These are phyloP conservation scores for Bipolaris victoriae DNA, from an alignment of 2,329 filamentous ascomycete genomes.

Conservation along the genomic window DNA sequence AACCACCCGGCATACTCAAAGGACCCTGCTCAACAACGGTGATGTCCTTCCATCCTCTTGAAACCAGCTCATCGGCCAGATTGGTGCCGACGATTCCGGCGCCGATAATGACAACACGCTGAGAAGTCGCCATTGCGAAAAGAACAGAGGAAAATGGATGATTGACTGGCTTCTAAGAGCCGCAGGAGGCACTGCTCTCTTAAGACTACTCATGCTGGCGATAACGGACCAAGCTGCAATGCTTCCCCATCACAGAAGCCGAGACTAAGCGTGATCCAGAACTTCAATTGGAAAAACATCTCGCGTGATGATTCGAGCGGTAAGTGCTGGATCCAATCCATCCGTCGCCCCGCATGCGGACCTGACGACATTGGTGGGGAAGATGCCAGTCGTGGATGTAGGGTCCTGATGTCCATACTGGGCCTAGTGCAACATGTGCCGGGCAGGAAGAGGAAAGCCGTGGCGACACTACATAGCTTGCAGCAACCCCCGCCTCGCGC, in stretches of 20 bases:
- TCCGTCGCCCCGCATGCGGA: conserved; percentile 31
- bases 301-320: conserved; percentile 23
- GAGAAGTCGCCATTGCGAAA: conserved; percentile 33
- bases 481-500: conserved; percentile 35
- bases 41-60: conserved; percentile 67
- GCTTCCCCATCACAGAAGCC: conserved; percentile 22
- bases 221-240: conserved; percentile 30
- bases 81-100: conserved; percentile 70
- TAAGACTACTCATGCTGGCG: conserved; percentile 24
- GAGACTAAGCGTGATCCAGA: conserved; percentile 33
- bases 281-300: conserved; percentile 31
- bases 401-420: conserved; percentile 36
- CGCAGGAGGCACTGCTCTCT: conserved; percentile 15
- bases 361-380: conserved; percentile 38
- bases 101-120: conserved; percentile 56
- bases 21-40: conserved; percentile 70
- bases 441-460: conserved; percentile 13
- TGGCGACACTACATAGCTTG: conserved; percentile 27
- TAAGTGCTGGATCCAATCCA: conserved; percentile 15
- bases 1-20: conserved; percentile 66
- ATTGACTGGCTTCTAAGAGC: conserved; percentile 2
- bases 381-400: conserved; percentile 31
- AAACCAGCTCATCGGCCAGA: conserved; percentile 67
- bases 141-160: not conserved
- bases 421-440: conserved; percentile 24